A percentile compares a stretch with the other conserved stretches of the same genome.
These are phyloP conservation scores for Porogramme epimiltina DNA, from an alignment of 1,284 basidiomycete species.

Conservation along the genomic window DNA sequence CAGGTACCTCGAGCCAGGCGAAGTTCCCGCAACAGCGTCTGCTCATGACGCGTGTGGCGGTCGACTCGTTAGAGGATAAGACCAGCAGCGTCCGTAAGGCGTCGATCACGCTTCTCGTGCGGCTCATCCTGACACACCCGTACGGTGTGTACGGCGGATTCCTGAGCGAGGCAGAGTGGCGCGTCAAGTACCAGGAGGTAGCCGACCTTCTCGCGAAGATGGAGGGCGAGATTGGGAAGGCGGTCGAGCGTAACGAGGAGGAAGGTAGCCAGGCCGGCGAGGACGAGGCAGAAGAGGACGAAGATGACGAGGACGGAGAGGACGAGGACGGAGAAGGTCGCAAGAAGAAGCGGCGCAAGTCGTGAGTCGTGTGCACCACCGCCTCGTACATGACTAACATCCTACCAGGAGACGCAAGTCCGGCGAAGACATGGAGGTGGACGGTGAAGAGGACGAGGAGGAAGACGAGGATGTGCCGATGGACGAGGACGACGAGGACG, in stretches of 20 bases:
- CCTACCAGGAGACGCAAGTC: constrained; percentile 1
- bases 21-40: constrained; percentile 91
- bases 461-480: constrained; percentile 36
- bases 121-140: constrained; percentile 88
- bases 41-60: constrained; percentile 74
- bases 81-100: constrained; percentile 85
- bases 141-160: constrained; percentile 90
- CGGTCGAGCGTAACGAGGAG: constrained; percentile 51
- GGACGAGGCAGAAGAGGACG: constrained; percentile 27
- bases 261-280: constrained; percentile 35
- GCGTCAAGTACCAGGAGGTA: constrained; percentile 69
- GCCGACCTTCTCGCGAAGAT: constrained; percentile 63
- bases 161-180: constrained; percentile 76
- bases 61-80: constrained; percentile 89
- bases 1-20: constrained; percentile 53
- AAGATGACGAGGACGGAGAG: constrained; percentile 24
- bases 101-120: constrained; percentile 78
- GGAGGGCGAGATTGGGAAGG: constrained; percentile 56
- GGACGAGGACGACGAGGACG: constrained; percentile 30
- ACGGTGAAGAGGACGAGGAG: constrained; percentile 37
- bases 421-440: constrained; percentile 59
- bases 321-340: constrained; percentile 32
- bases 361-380: constrained; percentile 17
- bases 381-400: not conserved
- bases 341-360: constrained; percentile 35